Evolutionary conservation across 441 rosid genomes (phyloP).

Genomic region (Isatis lusitanica): DNA sequence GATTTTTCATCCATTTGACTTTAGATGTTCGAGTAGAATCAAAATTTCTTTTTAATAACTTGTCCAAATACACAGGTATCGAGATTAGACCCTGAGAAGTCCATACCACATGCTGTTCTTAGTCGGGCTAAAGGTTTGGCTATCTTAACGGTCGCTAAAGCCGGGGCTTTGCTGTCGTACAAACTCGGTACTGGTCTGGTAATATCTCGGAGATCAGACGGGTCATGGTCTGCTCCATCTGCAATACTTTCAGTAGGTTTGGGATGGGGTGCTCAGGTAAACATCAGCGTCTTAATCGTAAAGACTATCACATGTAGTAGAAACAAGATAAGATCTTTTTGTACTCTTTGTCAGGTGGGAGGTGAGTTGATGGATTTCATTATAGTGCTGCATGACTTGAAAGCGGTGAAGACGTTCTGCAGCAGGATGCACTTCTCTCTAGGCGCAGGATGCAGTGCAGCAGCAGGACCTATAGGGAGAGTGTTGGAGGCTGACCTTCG

Average conservation of each 20-base stretch:
- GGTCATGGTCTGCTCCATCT: slow-evolving; percentile 99
- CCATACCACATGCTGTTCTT: slow-evolving; percentile 78
- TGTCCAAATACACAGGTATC: slow-evolving; percentile 53
- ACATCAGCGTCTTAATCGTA: neutral
- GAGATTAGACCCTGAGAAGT: slow-evolving; percentile 77
- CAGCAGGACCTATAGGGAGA: slow-evolving; percentile 96
- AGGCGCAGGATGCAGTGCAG: slow-evolving; percentile 98
- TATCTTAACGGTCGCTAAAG: slow-evolving; percentile 89
- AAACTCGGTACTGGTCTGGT: slow-evolving; percentile 96
- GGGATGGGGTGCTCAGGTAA: slow-evolving; percentile 99
- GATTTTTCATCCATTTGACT: slow-evolving; percentile 10
- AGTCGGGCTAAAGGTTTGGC: slow-evolving; percentile 88
- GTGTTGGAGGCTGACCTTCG: slow-evolving; percentile 94
- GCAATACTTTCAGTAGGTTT: slow-evolving; percentile 78
- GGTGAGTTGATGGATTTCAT: slow-evolving; percentile 96
- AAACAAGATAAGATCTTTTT: neutral
- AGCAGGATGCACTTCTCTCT: slow-evolving; percentile 95
- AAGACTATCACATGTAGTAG: neutral
- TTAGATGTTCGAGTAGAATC: neutral
- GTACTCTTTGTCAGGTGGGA: slow-evolving; percentile 56
- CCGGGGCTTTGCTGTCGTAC: slow-evolving; percentile 80
- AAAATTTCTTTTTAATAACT: neutral
- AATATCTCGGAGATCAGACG: slow-evolving; percentile 74
- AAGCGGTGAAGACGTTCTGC: slow-evolving; percentile 93
- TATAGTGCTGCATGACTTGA: slow-evolving; percentile 81